Base-by-base conservation (phyloP, 129 eudicot species). In the Gnaphalium uliginosum region DNA sequence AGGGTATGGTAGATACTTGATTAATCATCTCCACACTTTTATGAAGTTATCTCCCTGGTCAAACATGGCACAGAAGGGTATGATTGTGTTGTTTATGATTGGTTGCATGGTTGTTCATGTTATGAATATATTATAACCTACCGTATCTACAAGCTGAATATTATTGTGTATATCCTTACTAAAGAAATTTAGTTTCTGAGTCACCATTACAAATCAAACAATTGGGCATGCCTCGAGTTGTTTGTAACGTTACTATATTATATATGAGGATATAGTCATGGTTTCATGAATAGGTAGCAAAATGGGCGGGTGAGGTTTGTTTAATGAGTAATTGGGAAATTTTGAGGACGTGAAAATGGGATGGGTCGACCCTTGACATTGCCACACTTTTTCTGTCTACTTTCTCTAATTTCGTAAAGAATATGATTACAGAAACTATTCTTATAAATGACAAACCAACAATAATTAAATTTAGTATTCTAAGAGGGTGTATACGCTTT, bases 31-130 rank as follows among this genome's bases (percentile, higher is more conserved):
- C 27, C n/a, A n/a, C 27, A 51, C 10, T 32, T 17, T 68, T 35
- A 19, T n/a, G 5, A 46, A 41, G 46, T 22, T 51, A 41, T 46
- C 35, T 43, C 14, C 21, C 4, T 68, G 1, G 58, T 68, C 33
- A 43, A 68, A 69, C 23, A 72, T 33, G 67, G 53, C 41, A 27
- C 22, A 57, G 9, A 56, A 15, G 13, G 51, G 67, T 72, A 57
- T 72, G 32, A 32, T 71, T 6, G 9, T 19, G 56, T 71, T 26
- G 35, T 17, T 62, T 25, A 11, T 5, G 9, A 62, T 30, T 9
- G 35, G 35, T 17, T 62, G 22, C 19, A 17, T 66, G 17, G 25
- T 33, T 30, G 18, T 66, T 33, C 19, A 30, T 33, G 41, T 30
- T 22, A 7, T 59, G 15, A 10, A 58, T 10, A 58, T 53, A n/a